These are phyloP conservation scores for Trichoderma pleuroti DNA, from an alignment of 2,329 filamentous ascomycete genomes.

Conservation along the genomic window DNA sequence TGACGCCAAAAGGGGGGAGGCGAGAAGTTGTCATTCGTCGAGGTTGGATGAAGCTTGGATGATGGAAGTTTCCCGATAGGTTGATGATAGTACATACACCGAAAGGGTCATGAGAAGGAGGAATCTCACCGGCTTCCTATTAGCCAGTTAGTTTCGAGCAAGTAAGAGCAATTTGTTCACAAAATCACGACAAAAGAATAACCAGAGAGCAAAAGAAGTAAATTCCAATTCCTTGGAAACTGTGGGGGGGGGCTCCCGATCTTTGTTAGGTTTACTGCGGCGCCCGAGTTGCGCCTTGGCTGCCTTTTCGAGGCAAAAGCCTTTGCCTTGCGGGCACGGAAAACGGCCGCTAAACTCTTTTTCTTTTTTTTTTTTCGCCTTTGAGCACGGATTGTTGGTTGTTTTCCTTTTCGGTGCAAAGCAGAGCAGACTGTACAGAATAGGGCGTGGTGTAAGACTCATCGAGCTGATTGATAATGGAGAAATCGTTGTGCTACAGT, in stretches of 20 bases:
- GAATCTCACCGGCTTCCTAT: not conserved
- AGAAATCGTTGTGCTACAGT: not conserved
- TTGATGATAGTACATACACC: not conserved
- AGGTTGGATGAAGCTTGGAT: not conserved
- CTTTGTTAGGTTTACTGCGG: not conserved
- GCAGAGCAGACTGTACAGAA: not conserved
- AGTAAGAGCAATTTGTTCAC: not conserved
- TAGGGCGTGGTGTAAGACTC: not conserved
- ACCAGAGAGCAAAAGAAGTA: not conserved
- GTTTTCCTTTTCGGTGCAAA: not conserved
- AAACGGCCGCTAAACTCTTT: constrained; percentile 9
- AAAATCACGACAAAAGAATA: not conserved
- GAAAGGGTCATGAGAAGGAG: not conserved
- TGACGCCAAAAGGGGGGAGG: not conserved
- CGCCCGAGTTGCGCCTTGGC: constrained; percentile 22
- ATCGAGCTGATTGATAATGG: not conserved
- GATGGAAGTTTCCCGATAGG: not conserved
- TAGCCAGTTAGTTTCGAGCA: not conserved
- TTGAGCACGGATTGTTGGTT: not conserved
- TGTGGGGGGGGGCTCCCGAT: not conserved
- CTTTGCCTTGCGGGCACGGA: not conserved
- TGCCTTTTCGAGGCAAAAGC: constrained; percentile 22
- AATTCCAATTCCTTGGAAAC: not conserved
- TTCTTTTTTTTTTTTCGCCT: not conserved
- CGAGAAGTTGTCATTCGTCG: not conserved